phyloP scores from a whole-genome alignment of 106 monocot species.

The Platanthera guangdongensis region DNA sequence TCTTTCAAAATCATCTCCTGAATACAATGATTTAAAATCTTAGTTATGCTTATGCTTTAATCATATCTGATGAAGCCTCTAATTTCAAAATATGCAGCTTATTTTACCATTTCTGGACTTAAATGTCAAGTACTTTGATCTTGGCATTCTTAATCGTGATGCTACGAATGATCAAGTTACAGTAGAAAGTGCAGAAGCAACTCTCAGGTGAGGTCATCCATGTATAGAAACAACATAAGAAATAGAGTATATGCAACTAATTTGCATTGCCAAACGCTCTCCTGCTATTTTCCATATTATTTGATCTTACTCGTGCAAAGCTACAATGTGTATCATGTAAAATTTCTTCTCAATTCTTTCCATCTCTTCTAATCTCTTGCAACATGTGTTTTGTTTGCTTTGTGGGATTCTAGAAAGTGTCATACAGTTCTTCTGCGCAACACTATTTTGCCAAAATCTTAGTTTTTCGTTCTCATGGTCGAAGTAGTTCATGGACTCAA shows the following conservation, averaged over 20 bases:
- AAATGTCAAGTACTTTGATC: slow-evolving; percentile 69
- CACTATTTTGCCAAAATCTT: neutral
- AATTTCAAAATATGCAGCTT: slow-evolving; percentile 38
- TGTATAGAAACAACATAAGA: neutral
- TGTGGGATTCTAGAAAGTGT: neutral
- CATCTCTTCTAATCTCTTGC: neutral
- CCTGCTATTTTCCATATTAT: neutral
- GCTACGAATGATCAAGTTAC: slow-evolving; percentile 74
- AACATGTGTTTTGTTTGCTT: neutral
- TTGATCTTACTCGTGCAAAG: neutral
- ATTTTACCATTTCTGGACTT: slow-evolving; percentile 71
- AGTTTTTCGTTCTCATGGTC: neutral
- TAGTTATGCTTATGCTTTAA: neutral
- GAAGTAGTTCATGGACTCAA: neutral
- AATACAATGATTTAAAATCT: neutral
- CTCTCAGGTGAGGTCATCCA: slow-evolving; percentile 39
- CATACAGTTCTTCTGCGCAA: neutral
- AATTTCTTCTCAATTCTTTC: neutral
- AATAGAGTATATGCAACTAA: neutral
- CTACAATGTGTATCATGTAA: neutral
- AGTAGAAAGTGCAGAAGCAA: slow-evolving; percentile 70
- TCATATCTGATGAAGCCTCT: neutral
- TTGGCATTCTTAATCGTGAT: slow-evolving; percentile 64
- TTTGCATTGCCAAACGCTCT: neutral
- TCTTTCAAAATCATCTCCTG: neutral